A percentile compares a stretch with the other conserved stretches of the same genome.
Conservation (phyloP, 108 stramenopile genomes). For the Stephanodiscus triporus region DNA sequence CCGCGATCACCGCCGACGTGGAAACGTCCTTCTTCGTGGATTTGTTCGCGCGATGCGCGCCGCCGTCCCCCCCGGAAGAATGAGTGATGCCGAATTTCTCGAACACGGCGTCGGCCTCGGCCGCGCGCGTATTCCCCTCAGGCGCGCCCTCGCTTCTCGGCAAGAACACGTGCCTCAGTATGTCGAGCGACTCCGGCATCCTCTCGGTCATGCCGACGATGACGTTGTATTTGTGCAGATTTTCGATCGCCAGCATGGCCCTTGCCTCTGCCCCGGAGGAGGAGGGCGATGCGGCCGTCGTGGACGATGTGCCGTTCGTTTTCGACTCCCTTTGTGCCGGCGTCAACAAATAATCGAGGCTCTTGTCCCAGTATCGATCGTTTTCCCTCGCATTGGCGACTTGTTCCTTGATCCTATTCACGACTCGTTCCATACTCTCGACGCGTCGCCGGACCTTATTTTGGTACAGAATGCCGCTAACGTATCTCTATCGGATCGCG, state of each 20-base stretch:
- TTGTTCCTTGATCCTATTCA: conserved; percentile 13
- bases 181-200: conserved; percentile 52
- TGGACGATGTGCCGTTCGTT: not conserved
- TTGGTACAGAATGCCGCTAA: conserved; percentile 45
- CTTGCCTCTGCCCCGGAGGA: conserved; percentile 17
- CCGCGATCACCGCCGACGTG: conserved; percentile 45
- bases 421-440: conserved; percentile 9
- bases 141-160: too few species aligned
- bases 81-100: not conserved
- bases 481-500: conserved; percentile 58
- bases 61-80: too few species aligned
- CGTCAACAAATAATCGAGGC: conserved; percentile 53
- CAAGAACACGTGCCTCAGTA: conserved; percentile 49
- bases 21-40: conserved; percentile 32
- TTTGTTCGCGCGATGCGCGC: conserved; percentile 11
- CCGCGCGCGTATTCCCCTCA: not conserved
- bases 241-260: conserved; percentile 32
- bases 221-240: conserved; percentile 54
- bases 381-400: conserved; percentile 7
- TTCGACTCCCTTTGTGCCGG: conserved; percentile 40
- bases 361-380: conserved; percentile 37
- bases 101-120: not conserved
- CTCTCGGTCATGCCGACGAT: conserved; percentile 60
- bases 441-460: not conserved
- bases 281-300: not conserved